Evolutionary conservation across 805 yeast genomes (phyloP).

Genomic region (Schwanniomyces polymorphus): DNA sequence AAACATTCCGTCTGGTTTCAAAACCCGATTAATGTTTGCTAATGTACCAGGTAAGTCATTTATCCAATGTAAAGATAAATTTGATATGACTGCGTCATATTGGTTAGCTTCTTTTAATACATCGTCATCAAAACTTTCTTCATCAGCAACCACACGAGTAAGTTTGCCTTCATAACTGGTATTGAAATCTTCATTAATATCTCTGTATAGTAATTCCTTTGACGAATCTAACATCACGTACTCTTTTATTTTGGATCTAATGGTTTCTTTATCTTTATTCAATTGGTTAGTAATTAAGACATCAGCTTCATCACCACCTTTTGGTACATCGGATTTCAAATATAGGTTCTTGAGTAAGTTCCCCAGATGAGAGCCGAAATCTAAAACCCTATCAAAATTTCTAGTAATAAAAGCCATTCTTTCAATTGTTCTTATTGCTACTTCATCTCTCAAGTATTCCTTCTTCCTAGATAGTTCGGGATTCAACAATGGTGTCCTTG

Average conservation of each 20-base stretch:
- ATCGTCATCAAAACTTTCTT: slow-evolving; percentile 55
- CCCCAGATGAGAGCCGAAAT: slow-evolving; percentile 76
- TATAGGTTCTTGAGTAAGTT: slow-evolving; percentile 49
- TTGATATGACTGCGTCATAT: slow-evolving; percentile 73
- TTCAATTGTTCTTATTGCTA: slow-evolving; percentile 71
- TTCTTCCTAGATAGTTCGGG: slow-evolving; percentile 51
- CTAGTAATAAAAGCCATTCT: slow-evolving; percentile 72
- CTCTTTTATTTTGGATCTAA: slow-evolving; percentile 51
- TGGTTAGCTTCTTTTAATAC: slow-evolving; percentile 34
- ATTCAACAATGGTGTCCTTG: slow-evolving; percentile 45
- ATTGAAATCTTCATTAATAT: slow-evolving; percentile 43
- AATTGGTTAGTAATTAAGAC: slow-evolving; percentile 40
- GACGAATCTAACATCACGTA: slow-evolving; percentile 71
- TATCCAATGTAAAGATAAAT: slow-evolving; percentile 79
- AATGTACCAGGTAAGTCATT: slow-evolving; percentile 76
- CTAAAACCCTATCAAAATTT: slow-evolving; percentile 58
- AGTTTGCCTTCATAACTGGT: slow-evolving; percentile 42
- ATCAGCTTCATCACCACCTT: slow-evolving; percentile 34
- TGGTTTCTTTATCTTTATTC: slow-evolving; percentile 52
- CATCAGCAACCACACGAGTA: slow-evolving; percentile 61
- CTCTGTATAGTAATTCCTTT: slow-evolving; percentile 50
- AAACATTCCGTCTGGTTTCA: slow-evolving; percentile 80
- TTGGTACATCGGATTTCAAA: slow-evolving; percentile 20
- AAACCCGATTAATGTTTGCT: slow-evolving; percentile 51
- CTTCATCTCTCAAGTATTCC: slow-evolving; percentile 74